These are phyloP conservation scores for Cercospora sesami DNA, from an alignment of 2,329 filamentous ascomycete species.

Conservation along the genomic window DNA sequence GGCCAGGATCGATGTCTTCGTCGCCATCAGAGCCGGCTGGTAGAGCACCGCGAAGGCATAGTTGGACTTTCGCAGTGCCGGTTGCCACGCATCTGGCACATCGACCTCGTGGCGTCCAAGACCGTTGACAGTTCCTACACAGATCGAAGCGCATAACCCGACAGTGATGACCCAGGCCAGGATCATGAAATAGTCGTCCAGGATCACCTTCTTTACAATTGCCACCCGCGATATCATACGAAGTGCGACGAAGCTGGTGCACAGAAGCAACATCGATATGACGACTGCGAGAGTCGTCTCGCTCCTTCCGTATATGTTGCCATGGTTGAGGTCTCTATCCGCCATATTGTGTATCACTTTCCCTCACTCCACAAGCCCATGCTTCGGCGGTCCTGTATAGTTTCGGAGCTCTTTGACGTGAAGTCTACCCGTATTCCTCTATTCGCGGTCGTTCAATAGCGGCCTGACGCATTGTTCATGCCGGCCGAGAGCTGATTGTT, in stretches of 20 bases:
- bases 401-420: slow-evolving; percentile 2
- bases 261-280: slow-evolving; percentile 65
- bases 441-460: slow-evolving; percentile 7
- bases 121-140: slow-evolving; percentile 63
- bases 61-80: slow-evolving; percentile 57
- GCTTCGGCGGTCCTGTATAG: neutral
- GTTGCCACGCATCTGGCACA: slow-evolving; percentile 54
- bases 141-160: slow-evolving; percentile 66
- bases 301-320: slow-evolving; percentile 36
- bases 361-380: slow-evolving; percentile 21
- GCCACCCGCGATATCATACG: slow-evolving; percentile 71
- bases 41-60: slow-evolving; percentile 64
- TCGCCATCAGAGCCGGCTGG: slow-evolving; percentile 85
- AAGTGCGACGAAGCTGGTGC: slow-evolving; percentile 72
- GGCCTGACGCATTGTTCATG: slow-evolving; percentile 11
- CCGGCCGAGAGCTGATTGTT: neutral
- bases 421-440: slow-evolving; percentile 12
- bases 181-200: slow-evolving; percentile 80
- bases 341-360: slow-evolving; percentile 23
- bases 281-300: slow-evolving; percentile 67
- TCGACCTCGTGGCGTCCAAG: slow-evolving; percentile 67
- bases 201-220: slow-evolving; percentile 69
- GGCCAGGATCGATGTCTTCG: slow-evolving; percentile 87
- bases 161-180: slow-evolving; percentile 74
- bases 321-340: slow-evolving; percentile 28